phyloP scores from a whole-genome alignment of 768 basidiomycete genomes.

The Strobilomyces dryophilus region DNA sequence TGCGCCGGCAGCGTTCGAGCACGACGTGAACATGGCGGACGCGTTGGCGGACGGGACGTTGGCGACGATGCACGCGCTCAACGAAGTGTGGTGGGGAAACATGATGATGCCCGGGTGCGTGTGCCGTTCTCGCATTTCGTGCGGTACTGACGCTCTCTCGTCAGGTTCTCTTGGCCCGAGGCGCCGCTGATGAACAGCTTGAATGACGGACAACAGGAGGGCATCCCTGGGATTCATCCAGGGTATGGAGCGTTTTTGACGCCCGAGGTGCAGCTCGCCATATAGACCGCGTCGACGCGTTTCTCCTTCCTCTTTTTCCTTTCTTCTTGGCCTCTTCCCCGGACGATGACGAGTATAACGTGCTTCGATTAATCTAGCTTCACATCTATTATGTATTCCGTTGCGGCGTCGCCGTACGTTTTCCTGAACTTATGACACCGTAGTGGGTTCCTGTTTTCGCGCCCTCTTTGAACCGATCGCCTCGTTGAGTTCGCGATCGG shows the following conservation, averaged over 20 bases:
- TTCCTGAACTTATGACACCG: no score
- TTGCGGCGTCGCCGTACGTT: no score
- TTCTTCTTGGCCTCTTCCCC: not conserved
- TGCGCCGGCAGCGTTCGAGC: no score
- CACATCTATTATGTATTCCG: no score
- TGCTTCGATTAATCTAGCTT: no score
- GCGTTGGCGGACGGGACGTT: slow-evolving; percentile 46
- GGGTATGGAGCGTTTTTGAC: slow-evolving; percentile 18
- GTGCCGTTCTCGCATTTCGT: not conserved
- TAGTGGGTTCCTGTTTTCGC: no score
- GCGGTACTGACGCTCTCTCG: not conserved
- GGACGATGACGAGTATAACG: not conserved
- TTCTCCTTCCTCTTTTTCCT: not conserved
- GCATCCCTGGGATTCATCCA: slow-evolving; percentile 17
- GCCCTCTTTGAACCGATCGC: no score
- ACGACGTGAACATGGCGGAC: slow-evolving; percentile 25
- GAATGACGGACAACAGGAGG: slow-evolving; percentile 12
- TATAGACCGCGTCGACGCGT: slow-evolving; percentile 1
- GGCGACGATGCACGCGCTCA: slow-evolving; percentile 69
- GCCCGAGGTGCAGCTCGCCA: slow-evolving; percentile 25
- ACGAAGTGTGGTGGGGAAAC: slow-evolving; percentile 69
- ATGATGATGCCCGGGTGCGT: slow-evolving; percentile 80
- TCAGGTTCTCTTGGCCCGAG: slow-evolving; percentile 33
- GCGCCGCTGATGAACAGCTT: slow-evolving; percentile 22
- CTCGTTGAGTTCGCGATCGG: no score